Evolutionary conservation across 1,284 basidiomycete genomes (phyloP).

Genomic region (Sutorius eximius): DNA sequence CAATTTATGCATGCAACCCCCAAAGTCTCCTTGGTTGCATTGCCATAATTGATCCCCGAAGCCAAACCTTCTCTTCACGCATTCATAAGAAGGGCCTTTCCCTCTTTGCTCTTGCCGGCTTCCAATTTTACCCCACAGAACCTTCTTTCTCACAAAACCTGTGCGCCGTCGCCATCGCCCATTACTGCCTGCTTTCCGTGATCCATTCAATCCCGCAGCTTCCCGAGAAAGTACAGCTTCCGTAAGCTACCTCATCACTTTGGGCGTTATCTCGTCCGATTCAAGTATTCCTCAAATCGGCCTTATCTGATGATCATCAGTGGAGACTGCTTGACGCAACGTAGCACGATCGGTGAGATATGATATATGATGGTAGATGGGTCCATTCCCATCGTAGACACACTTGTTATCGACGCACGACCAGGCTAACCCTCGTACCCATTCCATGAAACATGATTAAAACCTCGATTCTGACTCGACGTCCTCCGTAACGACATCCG

Average conservation of each 20-base stretch:
- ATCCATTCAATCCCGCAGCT: slow-evolving; percentile 9
- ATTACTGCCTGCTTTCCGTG: slow-evolving; percentile 1
- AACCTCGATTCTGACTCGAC: slow-evolving; percentile 1
- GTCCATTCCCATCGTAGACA: slow-evolving; percentile 2
- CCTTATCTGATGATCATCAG: slow-evolving; percentile 18
- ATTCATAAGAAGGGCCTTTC: slow-evolving; percentile 10
- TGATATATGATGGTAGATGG: too few species aligned
- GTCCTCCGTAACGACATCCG: not conserved
- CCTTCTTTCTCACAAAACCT: slow-evolving; percentile 14
- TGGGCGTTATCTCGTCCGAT: not conserved
- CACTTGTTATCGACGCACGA: slow-evolving; percentile 1
- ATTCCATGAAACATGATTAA: not conserved
- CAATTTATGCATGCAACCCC: not conserved
- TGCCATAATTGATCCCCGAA: slow-evolving; percentile 14
- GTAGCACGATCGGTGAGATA: not conserved
- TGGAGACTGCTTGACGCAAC: slow-evolving; percentile 3
- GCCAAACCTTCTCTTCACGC: slow-evolving; percentile 2
- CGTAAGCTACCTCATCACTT: slow-evolving; percentile 1
- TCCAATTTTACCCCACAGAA: not conserved
- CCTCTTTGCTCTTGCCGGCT: not conserved
- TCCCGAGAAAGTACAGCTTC: not conserved
- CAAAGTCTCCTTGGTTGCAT: not conserved
- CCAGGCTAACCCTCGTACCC: not conserved
- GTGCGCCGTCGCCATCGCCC: slow-evolving; percentile 5
- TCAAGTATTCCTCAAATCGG: not conserved